Conservation (phyloP, 768 basidiomycete species). For the Pulveroboletus ravenelii region DNA sequence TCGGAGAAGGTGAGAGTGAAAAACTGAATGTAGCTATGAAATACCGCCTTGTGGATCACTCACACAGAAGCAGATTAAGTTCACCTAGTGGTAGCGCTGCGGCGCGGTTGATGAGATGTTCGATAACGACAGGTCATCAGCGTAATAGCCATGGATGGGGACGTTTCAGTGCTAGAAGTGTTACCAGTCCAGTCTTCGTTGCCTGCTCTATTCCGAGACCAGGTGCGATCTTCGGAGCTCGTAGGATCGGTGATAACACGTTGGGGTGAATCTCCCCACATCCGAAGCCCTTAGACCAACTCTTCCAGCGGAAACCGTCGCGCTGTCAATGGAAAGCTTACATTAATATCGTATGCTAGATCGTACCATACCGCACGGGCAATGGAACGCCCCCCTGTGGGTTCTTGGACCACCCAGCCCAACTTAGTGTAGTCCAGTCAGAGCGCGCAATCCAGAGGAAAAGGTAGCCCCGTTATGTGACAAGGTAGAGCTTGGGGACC, state of each 20-base stretch:
- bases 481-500: background rate
- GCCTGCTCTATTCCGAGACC: background rate
- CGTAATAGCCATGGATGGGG: background rate
- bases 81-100: background rate
- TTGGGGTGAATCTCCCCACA: background rate
- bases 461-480: background rate
- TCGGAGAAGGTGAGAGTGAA: background rate
- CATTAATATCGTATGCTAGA: background rate
- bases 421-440: background rate
- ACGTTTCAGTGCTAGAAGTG: background rate
- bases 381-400: background rate
- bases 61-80: constrained; percentile 1
- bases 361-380: background rate
- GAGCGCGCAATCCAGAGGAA: background rate
- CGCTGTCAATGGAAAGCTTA: background rate
- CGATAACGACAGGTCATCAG: background rate
- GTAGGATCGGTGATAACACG: background rate
- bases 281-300: background rate
- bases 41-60: constrained; percentile 9
- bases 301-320: background rate
- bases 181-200: background rate
- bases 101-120: background rate
- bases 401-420: background rate
- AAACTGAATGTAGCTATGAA: constrained; percentile 4
- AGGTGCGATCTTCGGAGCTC: background rate